These are phyloP conservation scores for Solanum hybrid DNA, from an alignment of 305 asterid species.

Conservation along the genomic window DNA sequence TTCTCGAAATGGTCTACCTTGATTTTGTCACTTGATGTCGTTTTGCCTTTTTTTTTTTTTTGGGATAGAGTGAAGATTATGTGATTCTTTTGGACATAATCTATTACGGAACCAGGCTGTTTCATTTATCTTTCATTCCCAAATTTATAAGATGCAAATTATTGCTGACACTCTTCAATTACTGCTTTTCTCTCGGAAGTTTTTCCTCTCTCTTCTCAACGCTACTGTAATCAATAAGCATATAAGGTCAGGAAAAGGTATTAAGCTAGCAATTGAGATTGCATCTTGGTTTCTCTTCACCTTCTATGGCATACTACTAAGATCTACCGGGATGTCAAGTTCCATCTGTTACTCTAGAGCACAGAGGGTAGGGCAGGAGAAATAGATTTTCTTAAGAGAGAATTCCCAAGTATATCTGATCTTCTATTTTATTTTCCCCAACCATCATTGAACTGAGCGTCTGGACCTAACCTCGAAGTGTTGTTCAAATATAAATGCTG, in stretches of 20 bases:
- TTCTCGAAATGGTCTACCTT: background rate
- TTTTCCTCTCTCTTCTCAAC: background rate
- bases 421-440: background rate
- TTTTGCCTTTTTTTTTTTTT: background rate
- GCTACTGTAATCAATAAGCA: background rate
- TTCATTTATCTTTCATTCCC: background rate
- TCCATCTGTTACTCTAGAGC: background rate
- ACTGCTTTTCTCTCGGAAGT: background rate
- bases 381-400: background rate
- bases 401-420: background rate
- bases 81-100: background rate
- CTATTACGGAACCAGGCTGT: background rate
- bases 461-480: background rate
- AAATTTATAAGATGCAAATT: background rate
- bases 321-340: background rate
- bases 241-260: background rate
- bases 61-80: background rate
- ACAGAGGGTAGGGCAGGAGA: background rate
- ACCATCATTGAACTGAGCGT: background rate
- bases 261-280: background rate
- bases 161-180: background rate
- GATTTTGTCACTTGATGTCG: background rate
- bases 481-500: background rate
- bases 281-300: background rate
- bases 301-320: background rate